phyloP scores from a whole-genome alignment of 192 early-diverging fungal genomes.

The Geranomyces variabilis region DNA sequence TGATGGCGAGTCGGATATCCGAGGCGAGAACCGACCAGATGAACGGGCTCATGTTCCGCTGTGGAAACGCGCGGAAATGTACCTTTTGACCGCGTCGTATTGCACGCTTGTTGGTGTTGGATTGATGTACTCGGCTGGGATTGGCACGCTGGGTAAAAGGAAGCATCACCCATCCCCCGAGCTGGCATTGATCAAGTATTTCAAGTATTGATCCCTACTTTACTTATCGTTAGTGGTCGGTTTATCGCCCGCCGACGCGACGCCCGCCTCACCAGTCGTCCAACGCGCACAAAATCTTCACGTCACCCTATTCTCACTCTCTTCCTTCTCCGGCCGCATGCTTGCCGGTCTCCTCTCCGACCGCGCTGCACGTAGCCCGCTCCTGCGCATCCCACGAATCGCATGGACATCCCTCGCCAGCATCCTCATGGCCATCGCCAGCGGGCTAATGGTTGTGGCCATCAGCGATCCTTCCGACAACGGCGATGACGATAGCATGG shows the following conservation, averaged over 20 bases:
- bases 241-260: not conserved
- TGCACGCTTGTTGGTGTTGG: slow-evolving; percentile 1
- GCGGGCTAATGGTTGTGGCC: slow-evolving; percentile 1
- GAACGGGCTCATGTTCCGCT: no score
- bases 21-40: no score
- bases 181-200: no score
- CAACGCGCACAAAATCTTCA: not conserved
- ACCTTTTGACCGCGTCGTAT: not conserved
- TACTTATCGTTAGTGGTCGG: not conserved
- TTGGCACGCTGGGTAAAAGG: slow-evolving; percentile 2
- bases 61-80: not conserved
- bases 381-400: not conserved
- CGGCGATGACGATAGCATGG: no score
- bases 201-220: no score
- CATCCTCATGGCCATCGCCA: not conserved
- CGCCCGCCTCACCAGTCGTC: not conserved
- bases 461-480: not conserved
- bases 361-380: not conserved
- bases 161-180: not conserved
- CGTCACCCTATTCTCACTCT: not conserved
- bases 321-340: not conserved
- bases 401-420: not conserved
- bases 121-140: slow-evolving; percentile 1
- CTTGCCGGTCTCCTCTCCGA: not conserved
- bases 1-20: not conserved